These are phyloP conservation scores for Hypomontagnella monticulosa DNA, from an alignment of 495 filamentous ascomycete species.

Conservation along the genomic window DNA sequence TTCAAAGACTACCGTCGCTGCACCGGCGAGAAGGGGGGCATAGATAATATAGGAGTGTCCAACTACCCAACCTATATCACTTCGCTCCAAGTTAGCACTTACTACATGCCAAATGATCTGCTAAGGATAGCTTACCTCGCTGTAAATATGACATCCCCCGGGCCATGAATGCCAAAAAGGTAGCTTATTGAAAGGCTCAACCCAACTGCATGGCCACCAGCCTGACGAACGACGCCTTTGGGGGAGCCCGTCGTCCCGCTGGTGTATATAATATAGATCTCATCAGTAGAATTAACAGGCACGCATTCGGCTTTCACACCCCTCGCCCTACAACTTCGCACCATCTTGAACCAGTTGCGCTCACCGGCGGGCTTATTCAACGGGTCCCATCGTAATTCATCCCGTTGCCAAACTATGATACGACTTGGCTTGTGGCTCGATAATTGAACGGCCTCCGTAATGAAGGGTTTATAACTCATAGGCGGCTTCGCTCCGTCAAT, in stretches of 20 bases:
- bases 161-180: slow-evolving; percentile 80
- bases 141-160: slow-evolving; percentile 85
- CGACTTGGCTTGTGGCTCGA: slow-evolving; percentile 71
- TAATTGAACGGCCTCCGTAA: slow-evolving; percentile 70
- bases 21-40: slow-evolving; percentile 78
- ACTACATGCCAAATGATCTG: slow-evolving; percentile 19
- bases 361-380: slow-evolving; percentile 71
- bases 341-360: slow-evolving; percentile 80
- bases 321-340: slow-evolving; percentile 71
- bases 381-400: slow-evolving; percentile 77
- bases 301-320: slow-evolving; percentile 74
- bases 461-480: slow-evolving; percentile 73
- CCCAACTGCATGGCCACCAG: slow-evolving; percentile 88
- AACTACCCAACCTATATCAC: slow-evolving; percentile 89
- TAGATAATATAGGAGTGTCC: slow-evolving; percentile 89
- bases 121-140: slow-evolving; percentile 55
- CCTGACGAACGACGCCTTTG: slow-evolving; percentile 86
- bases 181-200: slow-evolving; percentile 80
- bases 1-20: slow-evolving; percentile 88
- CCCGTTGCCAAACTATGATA: slow-evolving; percentile 79
- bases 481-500: slow-evolving; percentile 87
- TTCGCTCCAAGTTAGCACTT: slow-evolving; percentile 42
- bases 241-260: slow-evolving; percentile 84
- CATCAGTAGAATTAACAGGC: slow-evolving; percentile 78
- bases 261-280: slow-evolving; percentile 92